Evolutionary conservation across 768 basidiomycete species (phyloP), one percentile per base, ranked within the genome.

Genomic region (Termitomyces sp.): DNA sequence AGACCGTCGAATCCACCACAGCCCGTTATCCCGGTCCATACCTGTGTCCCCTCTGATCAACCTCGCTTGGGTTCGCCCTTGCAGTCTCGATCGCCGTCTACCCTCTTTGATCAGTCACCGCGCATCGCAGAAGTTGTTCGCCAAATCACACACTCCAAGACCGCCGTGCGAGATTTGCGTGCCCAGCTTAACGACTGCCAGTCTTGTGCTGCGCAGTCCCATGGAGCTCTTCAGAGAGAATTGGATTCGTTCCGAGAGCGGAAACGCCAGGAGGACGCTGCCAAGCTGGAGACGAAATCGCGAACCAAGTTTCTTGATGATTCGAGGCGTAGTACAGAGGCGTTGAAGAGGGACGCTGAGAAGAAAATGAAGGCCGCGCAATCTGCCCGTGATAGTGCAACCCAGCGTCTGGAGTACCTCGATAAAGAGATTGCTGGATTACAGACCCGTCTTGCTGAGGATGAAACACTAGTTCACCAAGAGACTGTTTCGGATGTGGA

Each of bases 221-320:
- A 83, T 64, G 75, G 80, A 35, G 72, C 77, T 28, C 78, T 97
- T n/a, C 86, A 91, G 66, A 68, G 70, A 20, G 87, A 94, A 64
- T 79, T 98, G 38, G 86, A 88, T 40, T 78, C 82, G 18, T 82
- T 87, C 51, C 84, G 94, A 28, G 81, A 80, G 48, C 77, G 80
- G 58, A 94, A 91, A 70, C 88, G 87, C 42, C 82, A 87, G 61
- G 96, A 98, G 68, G 96, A 99, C 64, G 76, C 77, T 3, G 80
- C 82, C 24, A 83, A 91, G 53, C 72, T 80, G 24, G 94, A 97
- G 67, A 74, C 91, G 56, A 94, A 93, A 70, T 70, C 80, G n/a
- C 86, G 87, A 50, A 90, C 90, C 49, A 96, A 95, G 73, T 70
- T 77, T 2, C 75, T 98, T 2, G 96, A 99, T 63, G 96, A 99